These are phyloP conservation scores for Pichia heedii DNA, from an alignment of 805 yeast species.

Conservation along the genomic window DNA sequence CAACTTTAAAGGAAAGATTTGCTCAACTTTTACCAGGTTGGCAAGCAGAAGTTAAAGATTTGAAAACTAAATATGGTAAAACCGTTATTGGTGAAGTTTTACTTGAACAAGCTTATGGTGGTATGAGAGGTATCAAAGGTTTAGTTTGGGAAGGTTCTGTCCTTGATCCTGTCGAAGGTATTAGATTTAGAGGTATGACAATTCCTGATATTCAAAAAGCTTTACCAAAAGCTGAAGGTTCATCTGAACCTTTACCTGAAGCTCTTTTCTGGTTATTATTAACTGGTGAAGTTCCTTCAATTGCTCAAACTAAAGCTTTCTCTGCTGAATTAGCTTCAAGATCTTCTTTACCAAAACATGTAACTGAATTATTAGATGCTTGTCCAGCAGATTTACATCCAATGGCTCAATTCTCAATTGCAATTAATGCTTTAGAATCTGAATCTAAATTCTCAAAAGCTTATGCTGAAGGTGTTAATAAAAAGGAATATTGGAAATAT, in stretches of 20 bases:
- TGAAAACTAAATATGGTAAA: slow-evolving; percentile 86
- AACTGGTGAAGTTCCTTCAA: slow-evolving; percentile 78
- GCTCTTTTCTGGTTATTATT: slow-evolving; percentile 73
- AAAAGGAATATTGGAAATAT: slow-evolving; percentile 78
- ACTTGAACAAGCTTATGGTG: slow-evolving; percentile 81
- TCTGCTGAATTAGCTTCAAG: slow-evolving; percentile 74
- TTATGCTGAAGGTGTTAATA: slow-evolving; percentile 73
- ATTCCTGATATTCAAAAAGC: slow-evolving; percentile 69
- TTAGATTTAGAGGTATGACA: slow-evolving; percentile 76
- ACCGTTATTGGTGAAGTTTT: slow-evolving; percentile 68
- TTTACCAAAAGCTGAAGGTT: slow-evolving; percentile 68
- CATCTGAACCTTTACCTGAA: slow-evolving; percentile 62
- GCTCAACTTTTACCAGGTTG: slow-evolving; percentile 87
- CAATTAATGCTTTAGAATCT: slow-evolving; percentile 69
- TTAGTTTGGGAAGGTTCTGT: slow-evolving; percentile 87
- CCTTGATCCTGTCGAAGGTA: slow-evolving; percentile 77
- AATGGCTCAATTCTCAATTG: slow-evolving; percentile 85
- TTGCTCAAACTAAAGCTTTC: slow-evolving; percentile 57
- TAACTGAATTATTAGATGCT: slow-evolving; percentile 59
- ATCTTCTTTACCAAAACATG: slow-evolving; percentile 71
- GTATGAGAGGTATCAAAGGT: slow-evolving; percentile 83
- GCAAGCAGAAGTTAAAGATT: slow-evolving; percentile 82
- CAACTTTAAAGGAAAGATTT: slow-evolving; percentile 85
- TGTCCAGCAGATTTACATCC: slow-evolving; percentile 74
- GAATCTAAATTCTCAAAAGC: slow-evolving; percentile 82